These are phyloP conservation scores for Turnera subulata DNA, from an alignment of 345 rosid genomes.

Conservation along the genomic window DNA sequence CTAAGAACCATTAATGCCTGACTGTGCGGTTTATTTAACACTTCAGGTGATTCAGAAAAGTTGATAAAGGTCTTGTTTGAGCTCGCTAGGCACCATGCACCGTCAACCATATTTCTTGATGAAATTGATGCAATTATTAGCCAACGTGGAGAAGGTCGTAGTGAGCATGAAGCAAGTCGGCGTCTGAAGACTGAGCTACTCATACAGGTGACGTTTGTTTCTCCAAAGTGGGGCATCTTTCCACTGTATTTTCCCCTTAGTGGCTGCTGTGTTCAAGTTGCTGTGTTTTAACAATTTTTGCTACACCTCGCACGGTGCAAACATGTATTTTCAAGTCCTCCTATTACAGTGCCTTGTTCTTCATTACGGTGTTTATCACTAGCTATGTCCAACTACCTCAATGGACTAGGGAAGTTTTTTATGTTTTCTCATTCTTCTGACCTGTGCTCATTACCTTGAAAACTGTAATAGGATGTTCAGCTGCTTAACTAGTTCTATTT, in stretches of 20 bases:
- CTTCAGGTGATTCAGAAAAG: conserved; percentile 96
- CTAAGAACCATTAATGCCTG: no score
- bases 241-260: not conserved
- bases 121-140: conserved; percentile 97
- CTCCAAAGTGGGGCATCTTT: not conserved
- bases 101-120: conserved; percentile 94
- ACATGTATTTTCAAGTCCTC: no score
- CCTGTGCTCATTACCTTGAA: no score
- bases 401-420: no score
- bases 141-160: conserved; percentile 89
- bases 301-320: not conserved
- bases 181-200: conserved; percentile 99
- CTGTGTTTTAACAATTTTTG: not conserved
- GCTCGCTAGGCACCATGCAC: conserved; percentile 96
- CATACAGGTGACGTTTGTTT: conserved; percentile 62
- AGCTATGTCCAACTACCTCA: no score
- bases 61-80: conserved; percentile 87
- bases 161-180: conserved; percentile 99
- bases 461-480: no score
- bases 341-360: no score
- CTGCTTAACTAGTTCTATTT: no score
- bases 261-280: not conserved
- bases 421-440: no score
- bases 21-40: conserved; percentile 8
- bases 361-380: no score